These are phyloP conservation scores for Chrysoporthe puriensis DNA, from an alignment of 2,329 filamentous ascomycete genomes.

Conservation along the genomic window DNA sequence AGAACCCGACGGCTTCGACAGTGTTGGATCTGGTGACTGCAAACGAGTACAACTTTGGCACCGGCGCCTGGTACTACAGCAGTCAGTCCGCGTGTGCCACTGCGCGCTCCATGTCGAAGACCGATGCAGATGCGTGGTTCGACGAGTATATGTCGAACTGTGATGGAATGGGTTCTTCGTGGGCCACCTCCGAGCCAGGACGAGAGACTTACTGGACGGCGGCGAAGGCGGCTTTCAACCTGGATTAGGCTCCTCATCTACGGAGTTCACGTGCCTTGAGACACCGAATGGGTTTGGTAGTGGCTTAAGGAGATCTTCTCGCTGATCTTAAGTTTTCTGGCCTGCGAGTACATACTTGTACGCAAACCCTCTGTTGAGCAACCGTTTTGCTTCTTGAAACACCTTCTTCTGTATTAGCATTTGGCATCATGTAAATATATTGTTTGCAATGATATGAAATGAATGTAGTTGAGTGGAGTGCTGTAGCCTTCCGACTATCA, in stretches of 20 bases:
- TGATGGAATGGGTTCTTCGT: conserved; percentile 40
- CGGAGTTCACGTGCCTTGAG: background rate
- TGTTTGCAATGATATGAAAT: background rate
- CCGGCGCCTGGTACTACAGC: conserved; percentile 54
- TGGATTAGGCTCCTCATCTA: background rate
- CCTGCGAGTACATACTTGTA: background rate
- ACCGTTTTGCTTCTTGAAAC: too few relatives aligned
- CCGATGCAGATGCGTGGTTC: conserved; percentile 44
- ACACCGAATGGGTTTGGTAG: background rate
- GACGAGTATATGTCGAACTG: conserved; percentile 50
- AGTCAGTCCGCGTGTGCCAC: conserved; percentile 47
- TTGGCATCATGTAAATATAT: conserved; percentile 3
- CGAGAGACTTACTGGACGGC: conserved; percentile 46
- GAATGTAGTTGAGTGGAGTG: background rate
- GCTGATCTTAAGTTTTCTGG: background rate
- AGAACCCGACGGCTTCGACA: conserved; percentile 38
- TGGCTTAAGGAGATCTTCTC: background rate
- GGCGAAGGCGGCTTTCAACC: conserved; percentile 52
- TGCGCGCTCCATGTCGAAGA: conserved; percentile 36
- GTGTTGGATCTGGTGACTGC: conserved; percentile 49
- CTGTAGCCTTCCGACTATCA: background rate
- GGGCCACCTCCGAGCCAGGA: conserved; percentile 32
- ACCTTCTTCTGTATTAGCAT: background rate
- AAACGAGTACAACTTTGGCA: conserved; percentile 59
- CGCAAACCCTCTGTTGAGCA: too few relatives aligned